Percentiles rank a stretch among this genome's conserved stretches.
phyloP scores from a whole-genome alignment of 163 green algal species.

The Coccomyxa subellipsoidea region DNA sequence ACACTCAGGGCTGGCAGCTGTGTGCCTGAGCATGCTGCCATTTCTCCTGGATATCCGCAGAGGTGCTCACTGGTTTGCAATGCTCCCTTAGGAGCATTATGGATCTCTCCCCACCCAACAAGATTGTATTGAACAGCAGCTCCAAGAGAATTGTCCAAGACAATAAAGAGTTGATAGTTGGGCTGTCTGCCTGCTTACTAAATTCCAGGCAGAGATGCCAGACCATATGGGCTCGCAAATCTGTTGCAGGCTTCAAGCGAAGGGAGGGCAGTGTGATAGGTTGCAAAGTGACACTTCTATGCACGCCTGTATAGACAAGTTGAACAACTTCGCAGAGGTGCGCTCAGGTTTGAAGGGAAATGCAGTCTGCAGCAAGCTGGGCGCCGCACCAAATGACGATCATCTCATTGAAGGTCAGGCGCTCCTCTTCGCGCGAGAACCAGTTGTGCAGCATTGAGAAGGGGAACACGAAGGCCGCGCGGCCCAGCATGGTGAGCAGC shows the following conservation, averaged over 20 bases:
- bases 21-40: no score
- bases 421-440: conserved; percentile 30
- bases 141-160: conserved; percentile 10
- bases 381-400: conserved; percentile 63
- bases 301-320: no score
- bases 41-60: no score
- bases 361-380: background rate
- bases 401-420: conserved; percentile 59
- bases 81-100: conserved; percentile 24
- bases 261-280: background rate
- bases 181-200: conserved; percentile 3
- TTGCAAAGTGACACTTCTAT: background rate
- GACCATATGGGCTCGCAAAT: background rate
- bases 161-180: conserved; percentile 13
- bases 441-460: conserved; percentile 67
- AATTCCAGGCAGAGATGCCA: conserved; percentile 6
- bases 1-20: no score
- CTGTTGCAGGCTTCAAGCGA: conserved; percentile 12
- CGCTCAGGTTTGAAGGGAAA: no score
- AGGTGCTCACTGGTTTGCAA: no score
- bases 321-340: no score
- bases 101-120: conserved; percentile 1
- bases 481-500: conserved; percentile 43
- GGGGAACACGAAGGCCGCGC: conserved; percentile 72
- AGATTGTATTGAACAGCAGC: conserved; percentile 13